Conservation (phyloP, 1,139 yeast genomes). For the Kodamaea plutei region DNA sequence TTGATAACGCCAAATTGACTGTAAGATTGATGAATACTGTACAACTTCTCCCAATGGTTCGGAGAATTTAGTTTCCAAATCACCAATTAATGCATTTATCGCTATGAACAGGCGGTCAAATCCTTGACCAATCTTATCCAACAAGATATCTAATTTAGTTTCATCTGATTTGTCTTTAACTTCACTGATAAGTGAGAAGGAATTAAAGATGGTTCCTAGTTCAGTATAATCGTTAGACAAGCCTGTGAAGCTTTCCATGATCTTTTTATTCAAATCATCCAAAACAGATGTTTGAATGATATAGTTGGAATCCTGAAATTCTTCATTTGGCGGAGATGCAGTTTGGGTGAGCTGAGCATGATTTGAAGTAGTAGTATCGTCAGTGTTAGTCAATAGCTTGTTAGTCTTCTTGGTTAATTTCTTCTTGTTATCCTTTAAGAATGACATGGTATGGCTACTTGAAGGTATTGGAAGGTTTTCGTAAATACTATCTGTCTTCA, state of each 20-base stretch:
- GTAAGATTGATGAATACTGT: constrained; percentile 65
- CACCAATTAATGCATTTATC: constrained; percentile 63
- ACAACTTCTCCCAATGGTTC: constrained; percentile 86
- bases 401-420: constrained; percentile 27
- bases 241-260: constrained; percentile 60
- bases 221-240: constrained; percentile 66
- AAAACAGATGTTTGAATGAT: constrained; percentile 41
- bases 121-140: constrained; percentile 75
- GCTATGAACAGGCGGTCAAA: constrained; percentile 70
- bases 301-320: constrained; percentile 9
- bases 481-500: constrained; percentile 56
- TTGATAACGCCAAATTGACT: constrained; percentile 66
- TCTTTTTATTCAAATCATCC: constrained; percentile 63
- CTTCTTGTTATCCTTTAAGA: constrained; percentile 32
- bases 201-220: constrained; percentile 66
- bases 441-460: constrained; percentile 30
- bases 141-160: constrained; percentile 35
- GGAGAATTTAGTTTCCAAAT: constrained; percentile 66
- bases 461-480: constrained; percentile 62
- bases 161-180: constrained; percentile 20
- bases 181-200: constrained; percentile 58
- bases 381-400: constrained; percentile 17
- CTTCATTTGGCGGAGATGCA: not conserved
- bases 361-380: not conserved
- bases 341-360: too few relatives aligned